Evolutionary conservation across 192 early-diverging fungal genomes (phyloP).

Genomic region (Backusella liffmaniae): DNA sequence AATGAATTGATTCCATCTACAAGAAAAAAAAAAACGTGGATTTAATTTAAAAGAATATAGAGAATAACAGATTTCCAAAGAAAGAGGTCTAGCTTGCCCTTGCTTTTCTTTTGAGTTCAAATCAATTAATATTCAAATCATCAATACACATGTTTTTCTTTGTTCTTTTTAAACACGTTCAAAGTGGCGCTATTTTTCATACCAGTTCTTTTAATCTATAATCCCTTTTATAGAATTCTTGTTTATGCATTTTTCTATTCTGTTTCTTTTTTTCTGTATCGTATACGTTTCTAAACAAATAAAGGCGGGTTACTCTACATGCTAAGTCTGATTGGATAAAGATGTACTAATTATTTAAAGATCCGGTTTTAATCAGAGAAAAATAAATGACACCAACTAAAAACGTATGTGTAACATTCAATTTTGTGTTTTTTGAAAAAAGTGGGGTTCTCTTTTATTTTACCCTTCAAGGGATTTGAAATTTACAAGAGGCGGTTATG

Average conservation of each 20-base stretch:
- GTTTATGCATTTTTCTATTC: too few species aligned
- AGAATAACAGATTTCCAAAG: not conserved
- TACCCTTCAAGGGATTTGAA: conserved; percentile 2
- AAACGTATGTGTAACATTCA: not conserved
- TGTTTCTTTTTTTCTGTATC: not conserved
- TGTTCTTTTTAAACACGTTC: not conserved
- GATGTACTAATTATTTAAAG: not conserved
- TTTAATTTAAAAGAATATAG: not conserved
- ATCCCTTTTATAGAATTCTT: not conserved
- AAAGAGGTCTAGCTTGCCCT: not conserved
- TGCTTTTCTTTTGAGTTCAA: not conserved
- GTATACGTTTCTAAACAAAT: not conserved
- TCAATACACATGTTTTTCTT: not conserved
- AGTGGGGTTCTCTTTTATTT: not conserved
- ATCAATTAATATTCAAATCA: not conserved
- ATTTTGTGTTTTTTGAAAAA: not conserved
- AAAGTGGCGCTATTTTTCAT: not conserved
- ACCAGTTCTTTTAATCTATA: not conserved
- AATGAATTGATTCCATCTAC: not conserved
- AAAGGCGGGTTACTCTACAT: not conserved
- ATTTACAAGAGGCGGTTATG: conserved; percentile 4
- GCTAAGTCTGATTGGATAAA: not conserved
- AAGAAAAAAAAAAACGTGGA: not conserved
- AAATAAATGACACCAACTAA: not conserved
- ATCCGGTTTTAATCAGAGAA: not conserved